These are phyloP conservation scores for Steccherinum ochraceum DNA, from an alignment of 768 basidiomycete species.

Conservation along the genomic window DNA sequence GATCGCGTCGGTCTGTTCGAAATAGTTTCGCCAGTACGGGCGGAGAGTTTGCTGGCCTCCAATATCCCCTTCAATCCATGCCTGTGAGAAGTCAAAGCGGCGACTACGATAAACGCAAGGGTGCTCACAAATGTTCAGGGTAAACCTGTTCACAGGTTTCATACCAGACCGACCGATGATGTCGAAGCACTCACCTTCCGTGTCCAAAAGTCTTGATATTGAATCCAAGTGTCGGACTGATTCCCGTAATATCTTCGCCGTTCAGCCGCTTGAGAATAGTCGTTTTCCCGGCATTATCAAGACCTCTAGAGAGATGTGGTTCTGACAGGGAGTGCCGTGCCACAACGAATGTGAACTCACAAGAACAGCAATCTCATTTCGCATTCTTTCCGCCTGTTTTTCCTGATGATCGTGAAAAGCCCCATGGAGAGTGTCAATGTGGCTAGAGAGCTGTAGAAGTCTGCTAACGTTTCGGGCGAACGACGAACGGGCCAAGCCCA, in stretches of 20 bases:
- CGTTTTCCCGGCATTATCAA: conserved; percentile 98
- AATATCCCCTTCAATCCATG: conserved; percentile 74
- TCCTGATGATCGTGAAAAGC: conserved; percentile 92
- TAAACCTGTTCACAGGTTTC: conserved; percentile 60
- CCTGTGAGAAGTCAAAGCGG: background rate
- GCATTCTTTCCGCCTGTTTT: conserved; percentile 90
- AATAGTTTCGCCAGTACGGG: conserved; percentile 99
- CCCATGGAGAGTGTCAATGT: conserved; percentile 62
- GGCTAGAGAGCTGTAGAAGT: background rate
- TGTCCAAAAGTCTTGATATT: conserved; percentile 97
- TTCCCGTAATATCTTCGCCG: conserved; percentile 80
- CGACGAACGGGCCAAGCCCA: too few relatives aligned
- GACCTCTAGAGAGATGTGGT: conserved; percentile 56
- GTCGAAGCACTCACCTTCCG: conserved; percentile 56
- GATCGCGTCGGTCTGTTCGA: conserved; percentile 95
- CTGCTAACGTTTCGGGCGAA: too few relatives aligned
- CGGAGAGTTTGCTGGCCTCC: conserved; percentile 94
- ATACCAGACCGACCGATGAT: background rate
- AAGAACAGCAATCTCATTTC: conserved; percentile 96
- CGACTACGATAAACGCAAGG: background rate
- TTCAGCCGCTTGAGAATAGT: conserved; percentile 95
- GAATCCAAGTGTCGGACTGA: conserved; percentile 95
- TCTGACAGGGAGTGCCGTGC: background rate
- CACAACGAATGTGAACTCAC: conserved; percentile 33
- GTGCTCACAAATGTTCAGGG: conserved; percentile 70